Base-by-base conservation (phyloP, 1,284 basidiomycete species). In the Mixia osmundae region DNA sequence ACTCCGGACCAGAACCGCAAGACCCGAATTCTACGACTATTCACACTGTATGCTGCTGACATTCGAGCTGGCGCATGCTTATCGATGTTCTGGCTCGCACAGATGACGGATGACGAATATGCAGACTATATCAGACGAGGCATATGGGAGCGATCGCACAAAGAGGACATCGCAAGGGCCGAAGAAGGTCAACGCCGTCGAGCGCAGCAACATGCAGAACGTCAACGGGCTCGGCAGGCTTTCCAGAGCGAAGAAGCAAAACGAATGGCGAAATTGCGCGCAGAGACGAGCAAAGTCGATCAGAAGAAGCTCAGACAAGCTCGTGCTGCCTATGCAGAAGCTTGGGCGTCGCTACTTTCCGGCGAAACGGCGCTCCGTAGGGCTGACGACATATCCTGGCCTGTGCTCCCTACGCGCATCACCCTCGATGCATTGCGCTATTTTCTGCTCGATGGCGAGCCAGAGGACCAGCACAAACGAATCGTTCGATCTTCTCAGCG, bases 91-190 rank as follows among this genome's bases (percentile, higher is more conserved):
- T n/a, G n/a, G n/a, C n/a, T n/a, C 21, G 11, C 39, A 40, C 22
- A 34, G 5, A 43, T 43, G 41, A 36, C 29, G 4, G 41, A 43
- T 14, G 34, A 39, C 7, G 41, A 43, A n/a, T 43, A 43, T 19
- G 37, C 41, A 5, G 38, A 43, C 6, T 35, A 43, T 20, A 37
- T 43, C 11, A 34, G 41, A 15, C 10, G 18, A 10, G 41, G 41
- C 30, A 43, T 43, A 38, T 43, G 29, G n/a, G 21, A 32, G 12
- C 28, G 41, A 11, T 40, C 41, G 1, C 33, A 38, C 16, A 37
- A 37, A 33, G 41, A 39, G 25, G 41, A 43, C 27, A 36, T 43
- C 22, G 37, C 37, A 8, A 29, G 41, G 23, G 35, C 39, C 18
- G 38, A 43, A 26, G 27, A 27, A 25, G 15, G 25, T 3, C 31